Evolutionary conservation across 257 asterid species (phyloP), one percentile per base, ranked within the genome.

Genomic region (Solanum ossicruentum): DNA sequence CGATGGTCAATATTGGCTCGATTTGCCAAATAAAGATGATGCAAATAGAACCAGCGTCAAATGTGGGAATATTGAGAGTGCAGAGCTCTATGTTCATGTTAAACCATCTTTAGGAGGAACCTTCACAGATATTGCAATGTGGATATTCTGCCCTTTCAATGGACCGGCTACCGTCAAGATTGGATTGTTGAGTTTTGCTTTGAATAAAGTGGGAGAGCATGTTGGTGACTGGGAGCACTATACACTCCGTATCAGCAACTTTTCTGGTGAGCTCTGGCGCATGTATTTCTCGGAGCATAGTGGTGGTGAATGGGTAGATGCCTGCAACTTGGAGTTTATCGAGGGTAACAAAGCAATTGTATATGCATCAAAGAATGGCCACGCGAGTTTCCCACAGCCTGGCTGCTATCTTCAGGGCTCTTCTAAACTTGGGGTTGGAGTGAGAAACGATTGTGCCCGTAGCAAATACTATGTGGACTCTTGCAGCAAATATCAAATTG

Each of bases 141-240:
- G 98, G 99, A 63, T 94, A 16, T 95, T 95, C 88, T 95, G 99
- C 88, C 99, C 99, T 2, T 95, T 95, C 84, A 94, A 94, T n/a
- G 99, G 99, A 45, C 98, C 98, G 1, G 89, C 95, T 45, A 85
- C 95, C 41, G 28, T 95, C 28, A 94, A 95, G 88, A 93, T 87
- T 0, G 95, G 94, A 15, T n/a, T 85, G n/a, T 78, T 88, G 57
- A 88, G 83, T 63, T 88, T 87, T 54, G 78, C 91, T 7, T 81
- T 92, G 87, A 87, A 86, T 36, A 87, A 83, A 81, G 84, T 95
- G 32, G 99, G 99, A 17, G 89, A 94, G 80, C 98, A 95, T 21
- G 91, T 95, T 7, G 93, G 98, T 1, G 99, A 95, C n/a, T 95
- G 99, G 99, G 99, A 95, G 91, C 99, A 95, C 65, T 95, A 85